phyloP scores from a whole-genome alignment of 305 asterid genomes.

The Striga hermonthica region DNA sequence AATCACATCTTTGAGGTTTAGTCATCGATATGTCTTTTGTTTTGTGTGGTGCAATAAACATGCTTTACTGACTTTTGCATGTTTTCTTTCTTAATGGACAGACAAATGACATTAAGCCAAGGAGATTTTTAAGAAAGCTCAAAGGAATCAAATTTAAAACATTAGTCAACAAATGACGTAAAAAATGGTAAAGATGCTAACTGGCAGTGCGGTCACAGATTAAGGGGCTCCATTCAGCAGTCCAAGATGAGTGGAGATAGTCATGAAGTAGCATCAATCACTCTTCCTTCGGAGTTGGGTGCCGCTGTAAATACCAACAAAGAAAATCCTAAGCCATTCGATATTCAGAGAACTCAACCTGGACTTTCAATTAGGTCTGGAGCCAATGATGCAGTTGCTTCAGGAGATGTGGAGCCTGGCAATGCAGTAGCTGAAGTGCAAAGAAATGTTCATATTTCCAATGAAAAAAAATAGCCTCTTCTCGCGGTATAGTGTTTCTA shows the following conservation, averaged over 20 bases:
- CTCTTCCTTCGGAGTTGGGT: slow-evolving; percentile 63
- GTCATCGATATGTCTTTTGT: not conserved
- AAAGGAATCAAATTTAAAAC: slow-evolving; percentile 41
- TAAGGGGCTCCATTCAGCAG: slow-evolving; percentile 36
- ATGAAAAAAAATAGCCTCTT: slow-evolving; percentile 36
- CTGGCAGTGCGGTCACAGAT: slow-evolving; percentile 34
- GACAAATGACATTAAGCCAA: slow-evolving; percentile 54
- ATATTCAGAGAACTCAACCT: slow-evolving; percentile 44
- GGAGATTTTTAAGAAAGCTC: slow-evolving; percentile 53
- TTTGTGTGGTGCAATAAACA: slow-evolving; percentile 10
- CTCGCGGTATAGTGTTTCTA: slow-evolving; percentile 52
- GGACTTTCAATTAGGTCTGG: slow-evolving; percentile 36
- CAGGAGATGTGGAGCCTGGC: slow-evolving; percentile 36
- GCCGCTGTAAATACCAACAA: slow-evolving; percentile 44
- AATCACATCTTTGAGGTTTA: not conserved
- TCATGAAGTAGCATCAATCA: slow-evolving; percentile 54
- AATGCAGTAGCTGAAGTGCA: slow-evolving; percentile 47
- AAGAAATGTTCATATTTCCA: slow-evolving; percentile 75
- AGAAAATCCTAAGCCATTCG: slow-evolving; percentile 38
- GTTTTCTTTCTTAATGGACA: slow-evolving; percentile 22
- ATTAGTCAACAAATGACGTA: slow-evolving; percentile 33
- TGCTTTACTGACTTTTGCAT: slow-evolving; percentile 11
- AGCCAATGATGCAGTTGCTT: slow-evolving; percentile 44
- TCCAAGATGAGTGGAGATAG: slow-evolving; percentile 39
- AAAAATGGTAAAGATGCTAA: slow-evolving; percentile 43